These are phyloP conservation scores for Rhodofomes roseus DNA, from an alignment of 1,284 basidiomycete species.

Conservation along the genomic window DNA sequence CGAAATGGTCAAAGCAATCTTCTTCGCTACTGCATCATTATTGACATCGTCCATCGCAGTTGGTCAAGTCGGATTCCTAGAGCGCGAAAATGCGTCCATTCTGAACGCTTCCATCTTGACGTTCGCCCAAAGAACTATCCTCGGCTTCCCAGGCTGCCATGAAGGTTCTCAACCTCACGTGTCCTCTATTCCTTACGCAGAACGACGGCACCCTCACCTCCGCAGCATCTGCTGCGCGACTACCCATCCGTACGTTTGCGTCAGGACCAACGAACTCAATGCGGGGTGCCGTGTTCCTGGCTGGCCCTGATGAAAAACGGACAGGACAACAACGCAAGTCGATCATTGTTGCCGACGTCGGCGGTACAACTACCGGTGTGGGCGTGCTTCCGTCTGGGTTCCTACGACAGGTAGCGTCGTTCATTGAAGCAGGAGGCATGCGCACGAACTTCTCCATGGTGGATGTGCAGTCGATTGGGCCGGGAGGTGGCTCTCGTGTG, in stretches of 20 bases:
- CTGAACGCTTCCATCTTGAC: constrained; percentile 55
- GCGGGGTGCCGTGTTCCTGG: constrained; percentile 54
- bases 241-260: constrained; percentile 61
- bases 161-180: constrained; percentile 39
- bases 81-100: constrained; percentile 61
- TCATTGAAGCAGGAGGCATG: constrained; percentile 40
- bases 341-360: constrained; percentile 54
- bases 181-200: constrained; percentile 55
- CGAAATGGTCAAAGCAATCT: constrained; percentile 31
- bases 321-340: constrained; percentile 31
- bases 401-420: constrained; percentile 47
- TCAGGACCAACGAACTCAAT: constrained; percentile 61
- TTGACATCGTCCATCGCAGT: constrained; percentile 27
- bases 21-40: neutral
- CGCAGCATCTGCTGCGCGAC: constrained; percentile 44
- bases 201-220: constrained; percentile 58
- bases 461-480: constrained; percentile 46
- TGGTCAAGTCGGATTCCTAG: constrained; percentile 52
- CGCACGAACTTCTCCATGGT: constrained; percentile 46
- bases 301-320: constrained; percentile 36
- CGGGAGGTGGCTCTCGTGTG: constrained; percentile 54
- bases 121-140: constrained; percentile 48
- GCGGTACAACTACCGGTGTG: constrained; percentile 53
- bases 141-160: constrained; percentile 48
- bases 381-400: constrained; percentile 50